Conservation (phyloP, 2,329 filamentous ascomycete genomes). For the Pyrenochaeta sp. region DNA sequence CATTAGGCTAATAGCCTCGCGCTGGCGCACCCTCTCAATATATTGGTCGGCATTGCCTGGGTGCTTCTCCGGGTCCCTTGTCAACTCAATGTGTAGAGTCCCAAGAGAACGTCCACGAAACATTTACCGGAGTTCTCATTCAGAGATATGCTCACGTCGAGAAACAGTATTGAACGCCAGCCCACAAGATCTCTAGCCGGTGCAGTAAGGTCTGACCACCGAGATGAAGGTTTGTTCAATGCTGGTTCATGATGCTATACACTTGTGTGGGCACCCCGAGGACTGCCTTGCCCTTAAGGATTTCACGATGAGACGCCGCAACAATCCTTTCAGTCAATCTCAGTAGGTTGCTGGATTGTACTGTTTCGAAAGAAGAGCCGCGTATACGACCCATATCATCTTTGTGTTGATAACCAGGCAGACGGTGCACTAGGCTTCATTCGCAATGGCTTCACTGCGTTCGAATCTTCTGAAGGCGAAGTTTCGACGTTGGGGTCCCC, state of each 20-base stretch:
- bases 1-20: conserved; percentile 14
- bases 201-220: no score
- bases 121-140: background rate
- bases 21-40: conserved; percentile 9
- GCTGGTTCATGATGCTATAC: background rate
- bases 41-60: conserved; percentile 22
- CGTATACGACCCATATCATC: background rate
- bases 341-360: background rate
- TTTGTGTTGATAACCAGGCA: background rate
- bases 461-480: conserved; percentile 1
- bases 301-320: background rate
- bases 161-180: no score
- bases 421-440: background rate
- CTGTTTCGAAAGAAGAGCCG: background rate
- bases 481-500: conserved; percentile 3
- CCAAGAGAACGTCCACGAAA: background rate
- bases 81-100: background rate
- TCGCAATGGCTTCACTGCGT: background rate
- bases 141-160: background rate
- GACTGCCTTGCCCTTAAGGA: background rate
- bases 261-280: background rate
- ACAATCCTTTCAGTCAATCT: background rate
- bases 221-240: background rate
- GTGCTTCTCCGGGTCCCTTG: conserved; percentile 1
- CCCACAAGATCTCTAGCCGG: no score